Evolutionary conservation across 2,329 filamentous ascomycete species (phyloP).

Genomic region (Coniochaeta sp.): DNA sequence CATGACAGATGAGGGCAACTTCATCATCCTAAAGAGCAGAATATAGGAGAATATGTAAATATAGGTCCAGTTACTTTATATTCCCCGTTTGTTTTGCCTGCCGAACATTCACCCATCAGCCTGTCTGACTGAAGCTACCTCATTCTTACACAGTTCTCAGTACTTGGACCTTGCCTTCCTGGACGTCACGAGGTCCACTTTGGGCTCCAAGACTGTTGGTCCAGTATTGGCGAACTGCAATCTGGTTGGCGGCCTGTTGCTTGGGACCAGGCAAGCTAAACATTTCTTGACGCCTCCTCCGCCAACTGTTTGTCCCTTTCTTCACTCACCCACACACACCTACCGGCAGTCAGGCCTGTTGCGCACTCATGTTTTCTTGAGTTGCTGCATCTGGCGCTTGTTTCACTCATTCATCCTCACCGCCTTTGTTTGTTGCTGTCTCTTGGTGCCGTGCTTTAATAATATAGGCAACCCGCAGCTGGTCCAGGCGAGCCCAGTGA

Average conservation of each 20-base stretch:
- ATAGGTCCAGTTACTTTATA: too few relatives aligned
- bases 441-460: background rate
- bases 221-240: background rate
- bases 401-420: background rate
- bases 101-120: background rate
- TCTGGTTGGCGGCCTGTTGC: background rate
- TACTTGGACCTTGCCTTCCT: too few relatives aligned
- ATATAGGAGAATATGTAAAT: too few relatives aligned
- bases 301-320: background rate
- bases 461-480: background rate
- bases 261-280: background rate
- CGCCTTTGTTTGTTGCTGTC: background rate
- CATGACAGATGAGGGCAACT: too few relatives aligned
- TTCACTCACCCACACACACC: constrained; percentile 4
- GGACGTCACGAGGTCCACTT: background rate
- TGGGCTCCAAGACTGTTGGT: background rate
- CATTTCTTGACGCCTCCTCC: background rate
- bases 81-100: too few relatives aligned
- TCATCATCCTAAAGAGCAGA: too few relatives aligned
- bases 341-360: background rate
- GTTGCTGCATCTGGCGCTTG: background rate
- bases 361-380: background rate
- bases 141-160: too few relatives aligned
- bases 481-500: background rate
- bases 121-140: background rate